Evolutionary conservation across 139 green algal genomes (phyloP), one percentile per base, ranked within the genome.

Genomic region (Chlamydomonas schloesseri): DNA sequence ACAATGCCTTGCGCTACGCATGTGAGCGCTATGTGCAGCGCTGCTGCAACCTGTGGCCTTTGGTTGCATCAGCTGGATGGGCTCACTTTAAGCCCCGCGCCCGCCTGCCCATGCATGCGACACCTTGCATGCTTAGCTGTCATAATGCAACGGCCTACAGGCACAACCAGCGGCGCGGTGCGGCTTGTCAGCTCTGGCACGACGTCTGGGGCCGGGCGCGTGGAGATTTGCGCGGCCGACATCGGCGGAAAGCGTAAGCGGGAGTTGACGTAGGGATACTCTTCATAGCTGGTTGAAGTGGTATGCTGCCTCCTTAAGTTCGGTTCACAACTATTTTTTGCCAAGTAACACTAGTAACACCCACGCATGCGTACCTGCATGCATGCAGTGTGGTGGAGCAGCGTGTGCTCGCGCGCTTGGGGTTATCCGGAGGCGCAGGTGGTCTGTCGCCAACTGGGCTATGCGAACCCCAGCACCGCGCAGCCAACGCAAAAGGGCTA

Each of bases 351-450:
- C 42, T 5, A 50, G n/a, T n/a, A n/a, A n/a, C n/a, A 50, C 42
- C 50, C 29, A 29, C 4, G 50, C 33, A 26, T 31, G 17, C 33
- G 31, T 73, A 11, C 26, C 46, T 23, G n/a, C n/a, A 3, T 17
- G 37, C 60, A 8, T 34, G 29, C 42, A 83, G 77, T 71, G 14
- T 83, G 62, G 62, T 83, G 77, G 77, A 73, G 29, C 62, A 73
- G 60, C 36, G 47, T 83, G 14, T 83, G 77, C 42, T 64, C 62
- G 2, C 28, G 42, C 6, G n/a, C 23, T 2, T 83, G 77, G 77
- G 77, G 77, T 13, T 83, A 83, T 42, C 17, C 62, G 11, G 77
- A 83, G 62, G 77, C 77, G 6, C 34, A 83, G 28, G 77, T 83
- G 42, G 77, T 60, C 2, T 83, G 77, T 23, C 26, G 77, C 36